These are phyloP conservation scores for Rhododendron ferrugineum DNA, from an alignment of 148 eudicot genomes.

Conservation along the genomic window DNA sequence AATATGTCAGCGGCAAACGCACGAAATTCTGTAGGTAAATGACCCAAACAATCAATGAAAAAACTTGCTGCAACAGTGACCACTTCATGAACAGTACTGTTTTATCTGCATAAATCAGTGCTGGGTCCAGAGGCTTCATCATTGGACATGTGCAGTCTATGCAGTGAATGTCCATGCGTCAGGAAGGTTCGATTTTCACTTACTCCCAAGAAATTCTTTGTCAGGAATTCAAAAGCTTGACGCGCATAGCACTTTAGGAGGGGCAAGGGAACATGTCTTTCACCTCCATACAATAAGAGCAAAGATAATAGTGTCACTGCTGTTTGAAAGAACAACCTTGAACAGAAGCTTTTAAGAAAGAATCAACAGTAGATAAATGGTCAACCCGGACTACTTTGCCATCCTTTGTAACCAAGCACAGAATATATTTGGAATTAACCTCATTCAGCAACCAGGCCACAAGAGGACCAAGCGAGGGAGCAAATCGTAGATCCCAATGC, in stretches of 20 bases:
- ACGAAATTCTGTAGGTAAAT: conserved; percentile 68
- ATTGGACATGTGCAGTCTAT: conserved; percentile 3
- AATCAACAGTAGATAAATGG: conserved; percentile 61
- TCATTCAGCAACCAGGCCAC: conserved; percentile 61
- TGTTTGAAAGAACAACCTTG: conserved; percentile 63
- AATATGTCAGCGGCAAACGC: conserved; percentile 73
- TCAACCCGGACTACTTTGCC: conserved; percentile 75
- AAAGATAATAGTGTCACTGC: conserved; percentile 72
- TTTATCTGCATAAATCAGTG: conserved; percentile 14
- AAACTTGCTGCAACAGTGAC: conserved; percentile 41
- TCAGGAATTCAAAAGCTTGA: conserved; percentile 65
- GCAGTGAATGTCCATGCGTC: conserved; percentile 11
- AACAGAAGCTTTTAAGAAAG: conserved; percentile 63
- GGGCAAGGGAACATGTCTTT: conserved; percentile 50
- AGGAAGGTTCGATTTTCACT: conserved; percentile 5
- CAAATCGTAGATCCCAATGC: conserved; percentile 76
- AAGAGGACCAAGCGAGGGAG: conserved; percentile 87
- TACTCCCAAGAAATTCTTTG: conserved; percentile 26
- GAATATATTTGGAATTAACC: conserved; percentile 54
- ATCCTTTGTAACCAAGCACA: conserved; percentile 63
- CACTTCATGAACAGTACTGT: conserved; percentile 19
- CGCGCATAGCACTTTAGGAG: conserved; percentile 72
- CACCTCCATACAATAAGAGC: conserved; percentile 68
- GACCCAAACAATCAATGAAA: conserved; percentile 63
- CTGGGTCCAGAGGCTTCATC: conserved; percentile 13